Conservation (phyloP, 192 early-diverging fungal genomes). For the Coemansia guatemalensis region DNA sequence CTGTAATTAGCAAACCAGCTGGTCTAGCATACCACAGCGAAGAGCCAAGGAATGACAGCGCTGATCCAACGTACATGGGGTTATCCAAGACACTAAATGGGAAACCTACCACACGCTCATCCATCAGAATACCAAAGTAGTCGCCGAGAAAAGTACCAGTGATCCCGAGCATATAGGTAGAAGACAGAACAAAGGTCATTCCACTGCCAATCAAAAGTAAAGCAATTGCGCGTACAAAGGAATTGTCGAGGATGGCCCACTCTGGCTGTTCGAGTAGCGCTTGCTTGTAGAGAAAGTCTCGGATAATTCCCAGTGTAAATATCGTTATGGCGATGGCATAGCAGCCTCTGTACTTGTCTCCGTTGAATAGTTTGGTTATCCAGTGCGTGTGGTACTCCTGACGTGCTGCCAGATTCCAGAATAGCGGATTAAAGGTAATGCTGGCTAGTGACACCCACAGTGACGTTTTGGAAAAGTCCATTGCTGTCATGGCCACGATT, state of each 20-base stretch:
- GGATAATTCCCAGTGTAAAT: constrained; percentile 76
- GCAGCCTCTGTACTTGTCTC: constrained; percentile 71
- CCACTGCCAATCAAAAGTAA: constrained; percentile 59
- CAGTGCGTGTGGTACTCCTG: constrained; percentile 75
- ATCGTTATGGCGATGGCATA: constrained; percentile 79
- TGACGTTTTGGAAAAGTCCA: constrained; percentile 65
- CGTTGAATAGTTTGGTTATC: constrained; percentile 67
- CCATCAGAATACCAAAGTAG: constrained; percentile 94
- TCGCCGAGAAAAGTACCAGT: constrained; percentile 93
- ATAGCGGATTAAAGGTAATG: constrained; percentile 83
- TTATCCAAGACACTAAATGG: constrained; percentile 91
- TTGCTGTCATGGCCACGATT: too few species aligned
- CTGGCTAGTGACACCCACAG: constrained; percentile 69
- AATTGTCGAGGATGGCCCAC: constrained; percentile 50
- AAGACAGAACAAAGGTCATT: constrained; percentile 75
- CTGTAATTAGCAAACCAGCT: constrained; percentile 69
- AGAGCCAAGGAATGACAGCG: constrained; percentile 78
- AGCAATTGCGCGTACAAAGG: constrained; percentile 53
- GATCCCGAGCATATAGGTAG: constrained; percentile 83
- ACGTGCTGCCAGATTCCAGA: constrained; percentile 89
- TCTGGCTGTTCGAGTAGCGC: constrained; percentile 72
- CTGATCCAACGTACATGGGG: constrained; percentile 95
- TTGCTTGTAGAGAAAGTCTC: constrained; percentile 74
- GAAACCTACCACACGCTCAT: constrained; percentile 79
- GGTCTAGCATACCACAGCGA: constrained; percentile 75